phyloP scores from a whole-genome alignment of 2,329 filamentous ascomycete species.

The Diplodia scrobiculata region DNA sequence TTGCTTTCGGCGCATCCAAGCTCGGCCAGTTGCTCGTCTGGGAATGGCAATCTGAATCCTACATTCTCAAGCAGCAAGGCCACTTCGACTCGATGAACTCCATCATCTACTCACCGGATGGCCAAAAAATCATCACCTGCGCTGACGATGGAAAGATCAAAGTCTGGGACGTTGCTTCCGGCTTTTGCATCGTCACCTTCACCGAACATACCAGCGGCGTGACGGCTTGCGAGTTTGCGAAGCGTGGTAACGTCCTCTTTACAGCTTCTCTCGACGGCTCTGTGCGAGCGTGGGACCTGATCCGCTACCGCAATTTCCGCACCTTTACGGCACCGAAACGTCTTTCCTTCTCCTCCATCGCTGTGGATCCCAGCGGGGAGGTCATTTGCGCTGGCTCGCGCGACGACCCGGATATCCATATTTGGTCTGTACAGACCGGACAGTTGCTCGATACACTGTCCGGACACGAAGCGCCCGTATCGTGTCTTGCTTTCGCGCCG shows the following conservation, averaged over 20 bases:
- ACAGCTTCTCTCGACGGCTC: slow-evolving; percentile 94
- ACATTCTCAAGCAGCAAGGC: slow-evolving; percentile 96
- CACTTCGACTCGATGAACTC: slow-evolving; percentile 96
- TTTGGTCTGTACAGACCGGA: slow-evolving; percentile 98
- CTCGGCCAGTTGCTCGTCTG: slow-evolving; percentile 95
- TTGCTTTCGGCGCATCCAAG: slow-evolving; percentile 94
- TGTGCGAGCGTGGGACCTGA: slow-evolving; percentile 91
- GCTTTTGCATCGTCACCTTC: slow-evolving; percentile 97
- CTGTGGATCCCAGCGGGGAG: slow-evolving; percentile 95
- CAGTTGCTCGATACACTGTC: slow-evolving; percentile 88
- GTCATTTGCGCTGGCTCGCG: slow-evolving; percentile 93
- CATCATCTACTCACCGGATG: slow-evolving; percentile 88
- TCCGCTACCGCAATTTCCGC: slow-evolving; percentile 93
- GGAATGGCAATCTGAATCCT: slow-evolving; percentile 99
- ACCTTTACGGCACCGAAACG: slow-evolving; percentile 94
- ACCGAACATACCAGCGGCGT: slow-evolving; percentile 95
- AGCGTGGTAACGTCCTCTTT: slow-evolving; percentile 92
- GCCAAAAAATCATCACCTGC: slow-evolving; percentile 87
- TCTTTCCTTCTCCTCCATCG: slow-evolving; percentile 88
- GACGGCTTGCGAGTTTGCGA: slow-evolving; percentile 91
- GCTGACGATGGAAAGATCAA: slow-evolving; percentile 98
- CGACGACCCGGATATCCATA: slow-evolving; percentile 95
- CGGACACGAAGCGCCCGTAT: slow-evolving; percentile 92
- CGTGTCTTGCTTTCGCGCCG: slow-evolving; percentile 82
- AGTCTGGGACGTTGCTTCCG: slow-evolving; percentile 94